These are phyloP conservation scores for Aspergillus fructus DNA, from an alignment of 2,329 filamentous ascomycete species.

Conservation along the genomic window DNA sequence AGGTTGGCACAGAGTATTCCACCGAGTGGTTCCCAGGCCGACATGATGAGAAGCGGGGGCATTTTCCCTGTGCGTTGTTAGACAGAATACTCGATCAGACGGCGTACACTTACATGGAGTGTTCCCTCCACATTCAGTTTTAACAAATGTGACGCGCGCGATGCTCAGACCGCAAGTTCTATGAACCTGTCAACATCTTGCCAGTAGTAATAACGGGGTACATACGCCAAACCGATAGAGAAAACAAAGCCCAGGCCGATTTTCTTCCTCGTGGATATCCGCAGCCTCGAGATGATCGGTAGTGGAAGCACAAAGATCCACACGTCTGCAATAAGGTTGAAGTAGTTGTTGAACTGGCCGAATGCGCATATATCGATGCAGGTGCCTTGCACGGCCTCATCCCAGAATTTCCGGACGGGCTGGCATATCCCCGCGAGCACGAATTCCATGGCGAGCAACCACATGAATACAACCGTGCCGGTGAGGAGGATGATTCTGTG, in stretches of 20 bases:
- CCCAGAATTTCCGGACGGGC: slow-evolving; percentile 14
- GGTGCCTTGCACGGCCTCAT: neutral
- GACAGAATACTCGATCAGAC: neutral
- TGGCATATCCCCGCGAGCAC: slow-evolving; percentile 11
- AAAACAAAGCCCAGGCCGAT: slow-evolving; percentile 15
- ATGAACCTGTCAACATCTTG: too few relatives aligned
- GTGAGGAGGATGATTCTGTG: slow-evolving; percentile 11
- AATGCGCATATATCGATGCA: slow-evolving; percentile 15
- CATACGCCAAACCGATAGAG: slow-evolving; percentile 13
- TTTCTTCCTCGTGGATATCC: slow-evolving; percentile 12
- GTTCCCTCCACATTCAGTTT: slow-evolving; percentile 2
- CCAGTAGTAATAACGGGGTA: neutral
- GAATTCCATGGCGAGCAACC: slow-evolving; percentile 16
- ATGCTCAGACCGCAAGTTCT: slow-evolving; percentile 11
- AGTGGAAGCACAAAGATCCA: slow-evolving; percentile 18
- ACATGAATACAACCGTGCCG: slow-evolving; percentile 11
- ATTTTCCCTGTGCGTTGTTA: neutral
- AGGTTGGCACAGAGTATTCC: slow-evolving; percentile 14
- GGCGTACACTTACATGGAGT: neutral
- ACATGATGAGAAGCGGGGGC: slow-evolving; percentile 9
- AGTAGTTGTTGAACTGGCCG: slow-evolving; percentile 18
- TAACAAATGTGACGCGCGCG: slow-evolving; percentile 5
- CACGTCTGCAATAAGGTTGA: slow-evolving; percentile 15
- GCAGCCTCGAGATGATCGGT: slow-evolving; percentile 14
- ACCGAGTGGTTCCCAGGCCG: slow-evolving; percentile 12